phyloP scores from a whole-genome alignment of 148 eudicot genomes.

The Chenopodium formosanum region DNA sequence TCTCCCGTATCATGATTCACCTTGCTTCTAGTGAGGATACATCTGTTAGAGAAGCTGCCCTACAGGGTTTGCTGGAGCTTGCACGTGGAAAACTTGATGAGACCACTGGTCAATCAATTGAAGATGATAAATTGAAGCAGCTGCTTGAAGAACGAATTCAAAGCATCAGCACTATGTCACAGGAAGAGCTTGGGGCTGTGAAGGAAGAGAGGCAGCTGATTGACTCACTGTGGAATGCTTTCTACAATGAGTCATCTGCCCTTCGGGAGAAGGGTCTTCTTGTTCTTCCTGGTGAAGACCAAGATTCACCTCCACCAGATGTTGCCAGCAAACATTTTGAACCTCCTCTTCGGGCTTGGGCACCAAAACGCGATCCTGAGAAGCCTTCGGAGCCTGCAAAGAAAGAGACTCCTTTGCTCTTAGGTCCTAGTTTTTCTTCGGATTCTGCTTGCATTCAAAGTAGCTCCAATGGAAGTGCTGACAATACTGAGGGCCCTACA shows the following conservation, averaged over 20 bases:
- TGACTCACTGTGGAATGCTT: constrained; percentile 71
- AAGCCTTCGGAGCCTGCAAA: constrained; percentile 37
- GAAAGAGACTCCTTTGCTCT: constrained; percentile 58
- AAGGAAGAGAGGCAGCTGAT: constrained; percentile 82
- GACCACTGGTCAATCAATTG: constrained; percentile 27
- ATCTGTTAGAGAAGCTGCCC: constrained; percentile 81
- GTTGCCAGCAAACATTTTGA: constrained; percentile 76
- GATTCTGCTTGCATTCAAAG: background rate
- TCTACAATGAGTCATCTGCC: constrained; percentile 66
- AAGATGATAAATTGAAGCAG: constrained; percentile 67
- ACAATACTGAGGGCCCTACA: constrained; percentile 6
- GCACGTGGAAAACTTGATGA: constrained; percentile 36
- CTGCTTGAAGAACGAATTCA: constrained; percentile 63
- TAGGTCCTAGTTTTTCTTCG: constrained; percentile 47
- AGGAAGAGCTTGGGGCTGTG: constrained; percentile 66
- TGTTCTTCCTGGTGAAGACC: constrained; percentile 76
- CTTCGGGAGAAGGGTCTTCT: constrained; percentile 75
- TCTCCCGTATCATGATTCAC: constrained; percentile 75
- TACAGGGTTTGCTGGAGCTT: constrained; percentile 70
- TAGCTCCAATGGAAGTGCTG: constrained; percentile 21
- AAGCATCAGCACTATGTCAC: constrained; percentile 65
- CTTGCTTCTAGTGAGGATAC: constrained; percentile 72
- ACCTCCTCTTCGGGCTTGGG: constrained; percentile 82
- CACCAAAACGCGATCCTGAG: constrained; percentile 47
- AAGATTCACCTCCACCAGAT: constrained; percentile 76